Base-by-base conservation (phyloP, 2,329 filamentous ascomycete species). In the Didymella sp. region DNA sequence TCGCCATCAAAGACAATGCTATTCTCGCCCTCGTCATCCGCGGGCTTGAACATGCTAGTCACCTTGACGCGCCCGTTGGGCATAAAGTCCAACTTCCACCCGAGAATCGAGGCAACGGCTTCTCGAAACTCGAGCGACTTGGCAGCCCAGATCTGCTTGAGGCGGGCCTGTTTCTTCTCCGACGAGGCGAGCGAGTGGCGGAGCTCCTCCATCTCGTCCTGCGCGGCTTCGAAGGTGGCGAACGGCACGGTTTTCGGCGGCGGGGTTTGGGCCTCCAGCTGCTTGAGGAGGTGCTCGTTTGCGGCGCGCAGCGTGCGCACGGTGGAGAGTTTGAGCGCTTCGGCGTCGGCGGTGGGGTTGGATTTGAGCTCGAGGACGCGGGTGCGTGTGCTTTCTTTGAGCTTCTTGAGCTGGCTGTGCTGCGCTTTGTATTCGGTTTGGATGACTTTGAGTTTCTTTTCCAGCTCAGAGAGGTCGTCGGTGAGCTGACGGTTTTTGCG, bases 1-100 rank as follows among this genome's bases (percentile, higher is more conserved):
- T 97, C 92, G 48, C 92, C 92, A 76, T 96, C 92, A 74, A 97
- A 97, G 0, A 96, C 87, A 42, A 87, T 87, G 5, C 80, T 84
- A 59, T 86, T 85, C 60, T 76, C 73, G 11, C 68, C 67, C 11
- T 90, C 87, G 52, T 90, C 86, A 6, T 83, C 73, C 74, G 86
- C 78, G 0, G 92, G 89, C 72, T 90, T 90, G 72, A 94, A 96
- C 63, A 94, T 89, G 58, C 85, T 89, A 51, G 94, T 96, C 21
- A 97, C 91, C 28, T 92, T 89, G 78, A 97, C 96, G 70, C 96
- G 94, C 38, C 95, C 95, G 74, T 96, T 96, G n/a, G 93, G 92
- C 74, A 97, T 89, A 74, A 99, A 98, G 28, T 95, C 92, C 12
- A 98, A 87, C 50, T 94, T 94, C 89, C 93, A 99, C 0, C 95